These are phyloP conservation scores for Globisporangium megalacanthum DNA, from an alignment of 352 stramenopile species.

Conservation along the genomic window DNA sequence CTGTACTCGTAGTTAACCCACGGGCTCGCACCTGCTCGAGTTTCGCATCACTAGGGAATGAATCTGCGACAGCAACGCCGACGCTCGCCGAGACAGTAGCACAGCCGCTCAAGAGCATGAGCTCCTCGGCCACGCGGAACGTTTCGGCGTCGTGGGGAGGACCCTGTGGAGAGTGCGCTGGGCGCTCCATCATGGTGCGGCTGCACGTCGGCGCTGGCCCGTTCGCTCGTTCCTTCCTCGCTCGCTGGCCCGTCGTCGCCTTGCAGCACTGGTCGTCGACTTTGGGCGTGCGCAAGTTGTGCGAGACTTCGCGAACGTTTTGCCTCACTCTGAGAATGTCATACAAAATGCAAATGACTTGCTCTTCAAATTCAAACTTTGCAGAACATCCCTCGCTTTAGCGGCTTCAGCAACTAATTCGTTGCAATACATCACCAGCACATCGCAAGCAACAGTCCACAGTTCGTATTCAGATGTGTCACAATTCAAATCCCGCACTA, in stretches of 20 bases:
- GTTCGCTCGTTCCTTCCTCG: background rate
- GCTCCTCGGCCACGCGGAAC: constrained; percentile 69
- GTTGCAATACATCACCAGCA: background rate
- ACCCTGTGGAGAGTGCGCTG: constrained; percentile 8
- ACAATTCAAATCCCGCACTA: background rate
- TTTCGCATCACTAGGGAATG: background rate
- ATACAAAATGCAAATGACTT: background rate
- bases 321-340: too few species aligned
- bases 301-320: too few species aligned
- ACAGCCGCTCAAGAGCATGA: constrained; percentile 65
- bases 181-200: constrained; percentile 34
- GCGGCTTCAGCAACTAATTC: background rate
- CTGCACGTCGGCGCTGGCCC: constrained; percentile 8
- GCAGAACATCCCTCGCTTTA: background rate
- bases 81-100: constrained; percentile 7
- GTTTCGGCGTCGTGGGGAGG: constrained; percentile 55
- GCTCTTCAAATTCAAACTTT: constrained; percentile 2
- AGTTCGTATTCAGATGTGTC: background rate
- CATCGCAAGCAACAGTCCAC: too few species aligned
- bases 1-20: background rate
- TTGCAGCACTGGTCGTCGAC: background rate
- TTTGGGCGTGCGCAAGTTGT: too few species aligned
- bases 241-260: background rate
- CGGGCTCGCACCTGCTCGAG: constrained; percentile 1
- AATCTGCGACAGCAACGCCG: background rate